Conservation (phyloP, 2,329 filamentous ascomycete genomes). For the Metarhizium anisopliae region DNA sequence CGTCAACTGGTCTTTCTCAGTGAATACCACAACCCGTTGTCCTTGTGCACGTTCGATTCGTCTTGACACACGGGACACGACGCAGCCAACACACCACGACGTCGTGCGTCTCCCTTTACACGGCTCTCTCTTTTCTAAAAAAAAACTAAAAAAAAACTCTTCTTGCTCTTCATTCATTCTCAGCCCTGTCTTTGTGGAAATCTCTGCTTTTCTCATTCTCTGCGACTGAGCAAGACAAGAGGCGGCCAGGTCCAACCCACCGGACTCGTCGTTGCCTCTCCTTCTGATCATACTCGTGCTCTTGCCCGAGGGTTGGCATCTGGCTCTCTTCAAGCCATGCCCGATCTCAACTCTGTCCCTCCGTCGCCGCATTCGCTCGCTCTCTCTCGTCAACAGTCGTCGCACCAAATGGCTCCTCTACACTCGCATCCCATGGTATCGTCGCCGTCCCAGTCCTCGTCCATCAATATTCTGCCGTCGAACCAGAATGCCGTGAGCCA, state of each 20-base stretch:
- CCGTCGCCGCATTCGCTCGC: constrained; percentile 35
- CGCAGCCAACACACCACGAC: constrained; percentile 8
- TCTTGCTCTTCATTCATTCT: background rate
- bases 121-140: background rate
- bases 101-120: background rate
- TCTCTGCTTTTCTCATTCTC: background rate
- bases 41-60: background rate
- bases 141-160: too few relatives aligned
- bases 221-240: background rate
- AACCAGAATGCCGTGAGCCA: constrained; percentile 41
- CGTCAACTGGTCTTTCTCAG: background rate
- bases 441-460: constrained; percentile 22
- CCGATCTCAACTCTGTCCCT: constrained; percentile 48
- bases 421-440: constrained; percentile 16
- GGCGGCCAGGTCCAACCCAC: background rate
- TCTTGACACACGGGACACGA: background rate
- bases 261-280: background rate
- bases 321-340: constrained; percentile 26
- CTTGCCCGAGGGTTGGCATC: constrained; percentile 2
- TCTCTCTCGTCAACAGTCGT: constrained; percentile 33
- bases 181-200: too few relatives aligned
- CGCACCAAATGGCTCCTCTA: constrained; percentile 33
- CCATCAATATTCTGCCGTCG: constrained; percentile 48
- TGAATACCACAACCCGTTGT: background rate
- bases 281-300: background rate